Evolutionary conservation across 2,329 filamentous ascomycete genomes (phyloP).

Genomic region (Stagonosporopsis vannaccii): DNA sequence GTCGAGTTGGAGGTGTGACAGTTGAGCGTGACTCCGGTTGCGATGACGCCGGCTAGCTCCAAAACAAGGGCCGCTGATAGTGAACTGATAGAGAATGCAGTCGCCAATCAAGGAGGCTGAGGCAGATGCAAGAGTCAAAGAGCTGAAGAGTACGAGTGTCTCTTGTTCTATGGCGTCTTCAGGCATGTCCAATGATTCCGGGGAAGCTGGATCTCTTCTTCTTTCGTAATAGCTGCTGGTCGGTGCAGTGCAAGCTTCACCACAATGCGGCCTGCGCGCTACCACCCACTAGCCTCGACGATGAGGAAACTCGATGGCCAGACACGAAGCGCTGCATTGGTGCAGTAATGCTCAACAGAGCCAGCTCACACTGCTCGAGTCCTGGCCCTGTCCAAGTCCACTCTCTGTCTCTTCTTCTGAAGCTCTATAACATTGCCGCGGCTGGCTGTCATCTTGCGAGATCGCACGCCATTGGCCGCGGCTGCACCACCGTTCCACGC

Average conservation of each 20-base stretch:
- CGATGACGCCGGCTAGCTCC: slow-evolving; percentile 31
- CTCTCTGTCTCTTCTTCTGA: neutral
- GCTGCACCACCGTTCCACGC: slow-evolving; percentile 27
- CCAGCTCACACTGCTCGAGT: neutral
- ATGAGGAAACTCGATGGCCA: slow-evolving; percentile 10
- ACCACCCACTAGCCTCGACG: slow-evolving; percentile 10
- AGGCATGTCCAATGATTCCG: slow-evolving; percentile 27
- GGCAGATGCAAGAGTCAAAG: slow-evolving; percentile 17
- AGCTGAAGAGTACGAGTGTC: slow-evolving; percentile 23
- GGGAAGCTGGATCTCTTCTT: slow-evolving; percentile 30
- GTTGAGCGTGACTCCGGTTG: slow-evolving; percentile 43
- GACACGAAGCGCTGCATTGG: neutral
- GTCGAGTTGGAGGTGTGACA: slow-evolving; percentile 19
- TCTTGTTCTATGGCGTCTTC: slow-evolving; percentile 25
- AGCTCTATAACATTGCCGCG: neutral
- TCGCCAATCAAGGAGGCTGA: slow-evolving; percentile 8
- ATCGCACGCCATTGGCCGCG: slow-evolving; percentile 26
- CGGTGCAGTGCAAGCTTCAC: slow-evolving; percentile 17
- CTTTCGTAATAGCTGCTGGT: slow-evolving; percentile 17
- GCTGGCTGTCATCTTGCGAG: slow-evolving; percentile 15
- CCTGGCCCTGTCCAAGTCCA: neutral
- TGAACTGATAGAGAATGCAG: slow-evolving; percentile 22
- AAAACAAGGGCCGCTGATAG: slow-evolving; percentile 22
- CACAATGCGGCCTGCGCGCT: slow-evolving; percentile 23
- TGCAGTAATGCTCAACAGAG: neutral